These are phyloP conservation scores for Rheum nobile DNA, from an alignment of 148 eudicot species.

Conservation along the genomic window DNA sequence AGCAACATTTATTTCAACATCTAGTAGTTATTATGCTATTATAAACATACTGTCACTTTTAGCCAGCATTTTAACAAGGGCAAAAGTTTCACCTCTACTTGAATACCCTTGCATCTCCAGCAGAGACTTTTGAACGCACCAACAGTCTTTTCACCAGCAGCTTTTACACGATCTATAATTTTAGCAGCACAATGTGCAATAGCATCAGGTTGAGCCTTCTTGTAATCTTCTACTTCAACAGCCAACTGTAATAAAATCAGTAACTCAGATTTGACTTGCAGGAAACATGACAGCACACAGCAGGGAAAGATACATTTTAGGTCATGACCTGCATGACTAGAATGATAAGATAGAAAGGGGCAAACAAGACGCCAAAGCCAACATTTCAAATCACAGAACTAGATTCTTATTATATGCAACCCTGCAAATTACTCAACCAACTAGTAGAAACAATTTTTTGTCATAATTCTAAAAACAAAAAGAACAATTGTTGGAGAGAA, in stretches of 20 bases:
- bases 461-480: background rate
- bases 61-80: background rate
- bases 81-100: slow-evolving; percentile 57
- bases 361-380: background rate
- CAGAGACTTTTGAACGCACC: slow-evolving; percentile 86
- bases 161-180: slow-evolving; percentile 78
- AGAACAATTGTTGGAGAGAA: background rate
- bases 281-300: background rate
- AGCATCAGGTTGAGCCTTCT: slow-evolving; percentile 83
- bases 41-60: background rate
- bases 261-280: background rate
- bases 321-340: background rate
- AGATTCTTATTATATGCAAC: background rate
- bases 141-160: slow-evolving; percentile 83
- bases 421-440: background rate
- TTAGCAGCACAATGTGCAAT: slow-evolving; percentile 91
- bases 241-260: slow-evolving; percentile 31
- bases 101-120: slow-evolving; percentile 94
- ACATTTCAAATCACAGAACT: background rate
- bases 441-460: background rate
- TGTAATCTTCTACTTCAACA: slow-evolving; percentile 82
- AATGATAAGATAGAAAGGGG: background rate
- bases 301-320: background rate
- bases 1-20: background rate
- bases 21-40: background rate